phyloP scores from a whole-genome alignment of 2,329 filamentous ascomycete species.

The Conoideocrella luteorostrata region DNA sequence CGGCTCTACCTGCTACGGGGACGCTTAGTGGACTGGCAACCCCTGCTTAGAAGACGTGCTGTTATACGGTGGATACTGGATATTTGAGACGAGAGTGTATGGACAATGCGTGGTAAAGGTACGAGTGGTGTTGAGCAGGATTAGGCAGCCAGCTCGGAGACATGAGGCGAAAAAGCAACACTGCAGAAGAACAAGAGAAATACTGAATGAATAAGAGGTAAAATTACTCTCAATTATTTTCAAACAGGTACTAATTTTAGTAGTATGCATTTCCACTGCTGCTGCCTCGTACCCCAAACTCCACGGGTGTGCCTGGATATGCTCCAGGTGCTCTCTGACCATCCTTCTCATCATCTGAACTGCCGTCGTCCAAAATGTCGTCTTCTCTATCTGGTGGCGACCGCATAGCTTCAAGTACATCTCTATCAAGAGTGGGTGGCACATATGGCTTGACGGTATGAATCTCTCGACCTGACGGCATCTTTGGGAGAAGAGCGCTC shows the following conservation, averaged over 20 bases:
- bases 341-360: conserved; percentile 32
- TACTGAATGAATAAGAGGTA: neutral
- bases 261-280: conserved; percentile 33
- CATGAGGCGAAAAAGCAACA: no score
- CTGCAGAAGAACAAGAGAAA: no score
- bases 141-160: no score
- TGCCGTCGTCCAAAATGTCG: conserved; percentile 25
- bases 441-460: conserved; percentile 64
- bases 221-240: neutral
- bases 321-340: conserved; percentile 34
- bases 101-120: no score
- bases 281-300: conserved; percentile 28
- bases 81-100: no score
- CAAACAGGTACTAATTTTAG: conserved; percentile 9
- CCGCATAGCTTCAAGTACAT: conserved; percentile 57
- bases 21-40: neutral
- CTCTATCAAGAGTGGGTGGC: conserved; percentile 57
- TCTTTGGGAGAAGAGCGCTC: conserved; percentile 64
- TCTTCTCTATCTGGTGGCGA: conserved; percentile 28
- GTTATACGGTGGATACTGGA: no score
- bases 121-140: no score
- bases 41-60: no score
- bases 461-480: conserved; percentile 86
- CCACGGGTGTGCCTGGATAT: conserved; percentile 41
- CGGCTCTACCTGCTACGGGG: neutral